Base-by-base conservation (phyloP, 176 grass and related monocot species). In the Alopecurus myosuroides region DNA sequence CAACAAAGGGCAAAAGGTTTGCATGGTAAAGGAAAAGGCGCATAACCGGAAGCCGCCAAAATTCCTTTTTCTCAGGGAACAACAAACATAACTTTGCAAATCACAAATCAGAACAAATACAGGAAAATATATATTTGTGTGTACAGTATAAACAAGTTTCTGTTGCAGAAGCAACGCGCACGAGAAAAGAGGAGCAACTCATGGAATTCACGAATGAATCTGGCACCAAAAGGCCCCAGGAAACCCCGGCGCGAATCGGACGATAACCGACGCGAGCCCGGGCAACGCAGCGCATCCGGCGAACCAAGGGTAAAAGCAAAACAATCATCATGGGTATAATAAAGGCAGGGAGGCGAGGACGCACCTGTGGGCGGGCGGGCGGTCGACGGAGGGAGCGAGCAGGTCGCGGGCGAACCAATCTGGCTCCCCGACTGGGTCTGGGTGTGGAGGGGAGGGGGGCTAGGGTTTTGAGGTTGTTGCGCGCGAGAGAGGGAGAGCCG, bases 401-500 rank as follows among this genome's bases (percentile, higher is more conserved):
- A 6, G 23, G 40, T 26, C 25, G n/a, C 25, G 35, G 2, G 17
- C 41, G 79, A 74, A 73, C 74, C 74, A 48, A 45, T 51, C 78
- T 64, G 33, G 76, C 9, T 48, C 11, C 28, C 34, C 29, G 87
- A 8, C 76, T 7, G 53, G 61, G 56, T 25, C 60, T 30, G 0
- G 12, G 9, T 56, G n/a, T n/a, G n/a, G n/a, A n/a, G n/a, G n/a
- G 40, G 48, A 75, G 74, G 84, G 45, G 14, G 28, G 39, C 51
- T 74, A 83, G 69, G 69, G 69, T 90, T 84, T 86, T 39, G 80
- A 78, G 65, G 66, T 51, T 0, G 79, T 55, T 72, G 76, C 45
- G 57, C 67, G 84, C 29, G 88, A 51, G 81, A 74, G n/a, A n/a
- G n/a, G n/a, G n/a, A n/a, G 88, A 40, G 65, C 63, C 73, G 84